Evolutionary conservation across 2,329 filamentous ascomycete genomes (phyloP), one percentile per base, ranked within the genome.

Genomic region (Immersiporthe knoxdaviesiana): DNA sequence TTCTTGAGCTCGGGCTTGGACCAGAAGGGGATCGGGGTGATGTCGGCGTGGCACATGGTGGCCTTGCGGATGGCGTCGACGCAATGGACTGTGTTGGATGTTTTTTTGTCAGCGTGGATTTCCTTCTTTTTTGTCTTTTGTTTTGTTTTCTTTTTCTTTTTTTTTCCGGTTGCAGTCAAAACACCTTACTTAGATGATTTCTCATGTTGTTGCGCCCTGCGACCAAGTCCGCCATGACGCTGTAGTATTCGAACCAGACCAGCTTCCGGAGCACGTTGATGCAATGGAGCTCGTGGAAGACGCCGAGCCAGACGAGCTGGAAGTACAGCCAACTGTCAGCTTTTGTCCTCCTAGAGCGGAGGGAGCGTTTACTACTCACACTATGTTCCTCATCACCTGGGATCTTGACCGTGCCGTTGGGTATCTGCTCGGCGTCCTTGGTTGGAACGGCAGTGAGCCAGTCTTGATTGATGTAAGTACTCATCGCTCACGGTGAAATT

Each of bases 261-360:
- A 67, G 65, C 44, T 67, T 67, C 21, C 65, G 65, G 6, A 67
- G 65, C 30, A 67, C 32, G 44, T 67, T 67, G 65, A 60, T 47
- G 41, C 65, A 67, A 44, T 67, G 65, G 11, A 67, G 65, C 65
- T 67, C 65, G 32, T 67, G 65, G 58, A 67, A 67, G 65, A 67
- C 65, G 35, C 65, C 65, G 44, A 67, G 65, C 65, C 65, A 67
- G 30, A 67, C 65, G 32, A 67, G n/a, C 61, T 63, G 39, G 27
- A 5, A 4, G 1, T 5, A 11, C 52, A 56, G 6, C n/a, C 56
- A 32, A 2, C 44, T 37, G 32, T 59, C 56, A 37, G 30, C 8
- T 37, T 32, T 4, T 35, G 32, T 24, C 16, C 3, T n/a, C 5
- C 18, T 6, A 6, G 2, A n/a, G 10, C 10, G 21, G 30, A 5